A percentile compares a stretch with the other conserved stretches of the same genome.
Evolutionary conservation across 306 rosid genomes (phyloP).

Genomic region (Sesbania bispinosa): DNA sequence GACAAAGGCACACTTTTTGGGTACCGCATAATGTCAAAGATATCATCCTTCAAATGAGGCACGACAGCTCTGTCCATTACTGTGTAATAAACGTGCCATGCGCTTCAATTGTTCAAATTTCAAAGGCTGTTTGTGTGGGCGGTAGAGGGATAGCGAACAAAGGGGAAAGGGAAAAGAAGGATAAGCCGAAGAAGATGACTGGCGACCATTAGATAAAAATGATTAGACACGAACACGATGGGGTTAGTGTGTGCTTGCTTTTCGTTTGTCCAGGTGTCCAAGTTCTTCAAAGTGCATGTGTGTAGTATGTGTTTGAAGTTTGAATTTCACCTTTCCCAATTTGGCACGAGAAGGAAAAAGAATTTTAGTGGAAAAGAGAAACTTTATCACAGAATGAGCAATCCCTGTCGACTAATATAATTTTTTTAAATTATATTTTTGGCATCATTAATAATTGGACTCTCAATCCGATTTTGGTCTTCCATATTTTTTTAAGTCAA

Average conservation of each 20-base stretch:
- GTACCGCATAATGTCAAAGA: neutral
- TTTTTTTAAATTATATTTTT: no score
- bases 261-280: neutral
- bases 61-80: neutral
- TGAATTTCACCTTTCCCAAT: neutral
- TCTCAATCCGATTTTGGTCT: no score
- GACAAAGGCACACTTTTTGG: constrained; percentile 34
- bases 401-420: no score
- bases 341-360: constrained; percentile 15
- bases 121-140: constrained; percentile 3
- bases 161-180: neutral
- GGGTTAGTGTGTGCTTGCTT: neutral
- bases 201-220: no score
- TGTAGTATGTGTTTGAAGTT: neutral
- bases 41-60: neutral
- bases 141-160: neutral
- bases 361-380: no score
- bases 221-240: no score
- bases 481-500: no score
- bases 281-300: neutral
- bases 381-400: no score
- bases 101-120: neutral
- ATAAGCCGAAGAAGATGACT: neutral
- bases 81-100: neutral
- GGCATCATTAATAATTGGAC: no score